Evolutionary conservation across 139 green algal genomes (phyloP), one percentile per base, ranked within the genome.

Genomic region (Chlorella ohadii): DNA sequence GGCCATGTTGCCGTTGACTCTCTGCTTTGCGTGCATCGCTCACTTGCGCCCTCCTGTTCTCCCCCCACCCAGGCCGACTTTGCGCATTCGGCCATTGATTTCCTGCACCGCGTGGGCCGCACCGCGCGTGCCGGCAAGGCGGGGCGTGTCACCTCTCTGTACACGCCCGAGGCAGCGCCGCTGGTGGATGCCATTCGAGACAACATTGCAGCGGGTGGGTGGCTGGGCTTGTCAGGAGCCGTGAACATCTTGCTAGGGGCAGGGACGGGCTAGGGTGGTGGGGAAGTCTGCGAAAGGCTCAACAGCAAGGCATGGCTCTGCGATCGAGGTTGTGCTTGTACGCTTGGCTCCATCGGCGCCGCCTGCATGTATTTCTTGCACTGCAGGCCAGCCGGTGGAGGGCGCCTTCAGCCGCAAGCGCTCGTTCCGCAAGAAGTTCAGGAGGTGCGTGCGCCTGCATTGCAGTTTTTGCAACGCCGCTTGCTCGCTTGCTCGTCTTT

Each of bases 401-500:
- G 94, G 93, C 28, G 94, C 95, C 9, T 99, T 99, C 89, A 97
- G 91, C 86, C 81, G 97, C 0, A 98, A 98, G 28, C 86, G 96
- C 36, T 98, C 94, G 0, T 98, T 99, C 88, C 91, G 90, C 28
- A 94, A 94, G 56, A 99, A 99, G 92, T 57, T 98, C 11, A 95
- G 92, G 82, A 90, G 89, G 77, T 77, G 70, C 33, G 70, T 33
- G 67, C 3, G 34, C 31, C 41, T 9, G 33, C 13, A 16, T 55
- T 11, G 6, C n/a, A n/a, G n/a, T n/a, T n/a, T n/a, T n/a, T n/a
- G n/a, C n/a, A n/a, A n/a, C n/a, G n/a, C n/a, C n/a, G n/a, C n/a
- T n/a, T 51, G 44, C 44, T 51, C 9, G 22, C 22, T 28, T n/a
- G 25, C 59, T 66, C 20, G 1, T n/a, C 20, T 31, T 31, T n/a